phyloP scores from a whole-genome alignment of 2,329 filamentous ascomycete species.

The Apiospora sp. region DNA sequence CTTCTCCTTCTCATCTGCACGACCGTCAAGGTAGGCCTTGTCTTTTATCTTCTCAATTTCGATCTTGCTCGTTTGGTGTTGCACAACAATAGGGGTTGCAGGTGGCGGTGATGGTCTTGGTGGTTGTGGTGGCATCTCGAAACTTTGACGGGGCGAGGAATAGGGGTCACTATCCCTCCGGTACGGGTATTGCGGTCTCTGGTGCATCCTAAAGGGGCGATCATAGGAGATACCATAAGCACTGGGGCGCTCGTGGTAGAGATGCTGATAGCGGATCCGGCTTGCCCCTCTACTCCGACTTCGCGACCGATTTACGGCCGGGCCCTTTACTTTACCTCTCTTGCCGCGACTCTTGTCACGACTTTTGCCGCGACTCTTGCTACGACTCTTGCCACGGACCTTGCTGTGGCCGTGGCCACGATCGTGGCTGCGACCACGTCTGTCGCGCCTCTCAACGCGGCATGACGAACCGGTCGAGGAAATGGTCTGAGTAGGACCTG shows the following conservation, averaged over 20 bases:
- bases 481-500: not conserved
- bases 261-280: not conserved
- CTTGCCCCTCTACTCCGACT: not conserved
- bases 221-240: not conserved
- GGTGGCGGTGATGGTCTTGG: not conserved
- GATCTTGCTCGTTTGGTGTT: not conserved
- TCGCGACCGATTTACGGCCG: not conserved
- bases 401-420: not conserved
- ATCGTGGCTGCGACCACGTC: not conserved
- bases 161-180: not conserved
- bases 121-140: not conserved
- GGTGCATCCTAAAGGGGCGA: not conserved
- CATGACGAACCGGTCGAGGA: not conserved
- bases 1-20: slow-evolving; percentile 27
- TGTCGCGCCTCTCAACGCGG: not conserved
- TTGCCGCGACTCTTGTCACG: not conserved
- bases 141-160: not conserved
- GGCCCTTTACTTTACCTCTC: slow-evolving; percentile 10
- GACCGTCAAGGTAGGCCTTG: slow-evolving; percentile 34
- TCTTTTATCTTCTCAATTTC: slow-evolving; percentile 32
- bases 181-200: not conserved
- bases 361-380: not conserved
- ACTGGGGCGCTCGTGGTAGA: not conserved
- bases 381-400: not conserved
- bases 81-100: slow-evolving; percentile 10